Percentiles rank a stretch among this genome's conserved stretches.
phyloP scores from a whole-genome alignment of 768 basidiomycete genomes.

The Leccinum sublutescens region DNA sequence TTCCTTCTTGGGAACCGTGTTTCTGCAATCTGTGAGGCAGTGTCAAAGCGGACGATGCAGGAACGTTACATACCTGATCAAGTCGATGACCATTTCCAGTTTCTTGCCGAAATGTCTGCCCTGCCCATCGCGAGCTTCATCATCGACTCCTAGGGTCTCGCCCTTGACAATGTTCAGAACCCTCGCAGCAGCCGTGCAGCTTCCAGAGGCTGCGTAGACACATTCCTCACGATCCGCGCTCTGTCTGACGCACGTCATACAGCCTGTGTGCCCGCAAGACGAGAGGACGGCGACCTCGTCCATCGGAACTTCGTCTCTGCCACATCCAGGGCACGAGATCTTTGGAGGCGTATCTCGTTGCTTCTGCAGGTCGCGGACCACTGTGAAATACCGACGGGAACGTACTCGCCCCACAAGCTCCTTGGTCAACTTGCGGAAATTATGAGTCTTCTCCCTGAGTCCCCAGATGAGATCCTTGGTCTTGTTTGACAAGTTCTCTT shows the following conservation, averaged over 20 bases:
- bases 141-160: constrained; percentile 76
- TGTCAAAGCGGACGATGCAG: not conserved
- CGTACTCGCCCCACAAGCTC: constrained; percentile 89
- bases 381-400: constrained; percentile 88
- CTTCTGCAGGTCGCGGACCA: constrained; percentile 85
- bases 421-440: constrained; percentile 78
- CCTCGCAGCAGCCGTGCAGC: constrained; percentile 78
- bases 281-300: constrained; percentile 81
- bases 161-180: constrained; percentile 81
- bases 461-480: constrained; percentile 69
- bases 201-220: constrained; percentile 64
- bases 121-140: constrained; percentile 65
- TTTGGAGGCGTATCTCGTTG: constrained; percentile 58
- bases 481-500: constrained; percentile 54
- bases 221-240: constrained; percentile 81
- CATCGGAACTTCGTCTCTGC: constrained; percentile 52
- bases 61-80: constrained; percentile 62
- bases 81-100: constrained; percentile 68
- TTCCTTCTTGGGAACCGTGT: constrained; percentile 68
- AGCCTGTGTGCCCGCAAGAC: constrained; percentile 90
- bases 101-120: constrained; percentile 84
- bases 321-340: constrained; percentile 64
- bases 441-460: constrained; percentile 84
- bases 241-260: constrained; percentile 65
- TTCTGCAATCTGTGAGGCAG: constrained; percentile 38